Percentiles rank a stretch among this genome's conserved stretches.
phyloP scores from a whole-genome alignment of 805 yeast genomes.

The Starmerella khaoyaiensis region DNA sequence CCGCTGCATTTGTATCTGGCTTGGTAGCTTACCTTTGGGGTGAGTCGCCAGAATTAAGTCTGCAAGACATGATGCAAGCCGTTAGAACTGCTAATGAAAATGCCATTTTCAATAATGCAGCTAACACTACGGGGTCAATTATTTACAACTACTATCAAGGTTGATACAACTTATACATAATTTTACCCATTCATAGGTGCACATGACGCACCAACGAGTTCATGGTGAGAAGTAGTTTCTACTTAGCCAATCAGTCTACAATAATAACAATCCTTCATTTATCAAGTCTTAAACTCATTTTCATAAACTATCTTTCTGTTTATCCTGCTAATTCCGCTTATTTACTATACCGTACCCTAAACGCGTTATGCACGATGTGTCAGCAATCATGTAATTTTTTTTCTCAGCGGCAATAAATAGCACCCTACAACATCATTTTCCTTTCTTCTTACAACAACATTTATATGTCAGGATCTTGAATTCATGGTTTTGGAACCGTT shows the following conservation, averaged over 20 bases:
- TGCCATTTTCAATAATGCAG: slow-evolving; percentile 1
- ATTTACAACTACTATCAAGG: slow-evolving; percentile 11
- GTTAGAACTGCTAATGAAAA: slow-evolving; percentile 6
- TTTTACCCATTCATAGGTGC: too few species aligned
- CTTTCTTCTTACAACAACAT: not conserved
- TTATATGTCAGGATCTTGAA: not conserved
- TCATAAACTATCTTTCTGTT: too few species aligned
- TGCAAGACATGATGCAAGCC: slow-evolving; percentile 4
- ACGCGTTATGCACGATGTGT: too few species aligned
- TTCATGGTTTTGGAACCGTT: slow-evolving; percentile 5
- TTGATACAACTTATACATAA: too few species aligned
- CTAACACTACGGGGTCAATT: slow-evolving; percentile 7
- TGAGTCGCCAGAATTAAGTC: slow-evolving; percentile 14
- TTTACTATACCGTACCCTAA: too few species aligned
- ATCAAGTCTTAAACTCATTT: too few species aligned
- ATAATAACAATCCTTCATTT: too few species aligned
- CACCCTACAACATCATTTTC: not conserved
- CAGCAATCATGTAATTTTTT: slow-evolving; percentile 3
- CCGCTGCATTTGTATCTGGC: slow-evolving; percentile 90
- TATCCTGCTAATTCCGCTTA: too few species aligned
- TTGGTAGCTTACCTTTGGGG: slow-evolving; percentile 60
- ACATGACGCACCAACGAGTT: too few species aligned
- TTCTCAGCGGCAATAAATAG: slow-evolving; percentile 3
- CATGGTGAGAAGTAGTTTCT: too few species aligned
- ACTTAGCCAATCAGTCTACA: too few species aligned